Base-by-base conservation (phyloP, 345 rosid species). In the Ricinus communis region DNA sequence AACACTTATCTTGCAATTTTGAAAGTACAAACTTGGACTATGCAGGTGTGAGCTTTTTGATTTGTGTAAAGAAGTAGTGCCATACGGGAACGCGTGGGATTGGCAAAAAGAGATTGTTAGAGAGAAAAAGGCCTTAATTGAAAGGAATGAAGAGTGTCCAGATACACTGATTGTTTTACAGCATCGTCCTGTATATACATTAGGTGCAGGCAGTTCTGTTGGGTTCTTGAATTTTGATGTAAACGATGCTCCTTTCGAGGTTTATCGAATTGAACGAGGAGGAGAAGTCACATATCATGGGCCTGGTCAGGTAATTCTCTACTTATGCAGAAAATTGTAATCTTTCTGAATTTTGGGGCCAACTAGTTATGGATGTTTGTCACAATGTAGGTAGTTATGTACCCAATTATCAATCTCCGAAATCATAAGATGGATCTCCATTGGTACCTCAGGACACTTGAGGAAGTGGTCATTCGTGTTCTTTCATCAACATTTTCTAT, bases 201-300 rank as follows among this genome's bases (percentile, higher is more conserved):
- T 91, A 88, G 98, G 97, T 61, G 75, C 93, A 0, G 83, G 72
- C 6, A 86, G 93, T 65, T 82, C 90, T 27, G 82, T 83, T 15
- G 82, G 82, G 69, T 80, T 76, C 73, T 82, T 91, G 51, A 82
- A 85, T 69, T 93, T 91, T 73, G 88, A 91, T 53, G 2, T 81
- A 72, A 73, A 84, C 50, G 65, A 87, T 54, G 84, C 91, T 82
- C 95, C 96, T 79, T 86, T 77, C 30, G 86, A 91, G 69, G 86
- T 94, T 56, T 85, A 80, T 75, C 84, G 89, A 71, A 90, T 93
- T 8, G 95, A 94, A 62, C 87, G 97, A 36, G 97, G 96, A 45
- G 98, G 98, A 15, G 97, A 88, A 74, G 93, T 90, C 78, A 91
- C 98, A 13, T 90, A 91, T 78, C 95, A 91, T 66, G 97, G 97